Evolutionary conservation across 768 basidiomycete species (phyloP), one percentile per base, ranked within the genome.

Genomic region (Porphyrellus cyaneotinctus): DNA sequence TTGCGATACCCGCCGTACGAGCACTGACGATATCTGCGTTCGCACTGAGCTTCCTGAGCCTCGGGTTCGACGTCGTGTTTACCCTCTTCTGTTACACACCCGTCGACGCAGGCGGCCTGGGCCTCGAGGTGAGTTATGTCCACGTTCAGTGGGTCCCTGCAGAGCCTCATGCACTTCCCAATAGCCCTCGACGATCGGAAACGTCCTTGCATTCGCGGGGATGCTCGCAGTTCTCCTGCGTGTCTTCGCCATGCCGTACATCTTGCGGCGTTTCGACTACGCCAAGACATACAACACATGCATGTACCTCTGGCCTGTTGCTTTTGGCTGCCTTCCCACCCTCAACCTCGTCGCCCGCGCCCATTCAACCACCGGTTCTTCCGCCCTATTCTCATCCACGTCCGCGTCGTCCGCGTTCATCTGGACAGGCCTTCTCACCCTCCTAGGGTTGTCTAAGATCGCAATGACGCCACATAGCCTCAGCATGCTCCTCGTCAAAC

Each of bases 81-180:
- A 78, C 82, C 5, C 74, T 87, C 17, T 82, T 82, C 59, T 83
- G 80, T 54, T 87, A 83, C 61, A 79, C 85, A 6, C 73, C 81
- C 14, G 64, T 85, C 14, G 53, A 70, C 28, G 60, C 72, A 0
- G 85, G 85, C 5, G 85, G 85, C 7, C 68, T 87, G 6, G 72
- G 72, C 6, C 79, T 84, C 53, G 72, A 77, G 30, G 84, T 84
- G 31, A 47, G 53, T 31, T 12, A 1, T 32, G 58, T 39, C 37
- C 37, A 24, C 2, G 14, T 33, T 39, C 12, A 37, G 32, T 8
- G 43, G 46, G 11, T 10, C 15, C 9, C 12, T 15, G 4, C 26
- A 9, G 11, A 22, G 8, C 10, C 13, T 31, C 18, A 24, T 35
- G 18, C 18, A 22, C 20, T 9, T 28, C 15, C 2, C 12, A 30